Evolutionary conservation across 768 basidiomycete species (phyloP).

Genomic region (Arthromyces matolae): DNA sequence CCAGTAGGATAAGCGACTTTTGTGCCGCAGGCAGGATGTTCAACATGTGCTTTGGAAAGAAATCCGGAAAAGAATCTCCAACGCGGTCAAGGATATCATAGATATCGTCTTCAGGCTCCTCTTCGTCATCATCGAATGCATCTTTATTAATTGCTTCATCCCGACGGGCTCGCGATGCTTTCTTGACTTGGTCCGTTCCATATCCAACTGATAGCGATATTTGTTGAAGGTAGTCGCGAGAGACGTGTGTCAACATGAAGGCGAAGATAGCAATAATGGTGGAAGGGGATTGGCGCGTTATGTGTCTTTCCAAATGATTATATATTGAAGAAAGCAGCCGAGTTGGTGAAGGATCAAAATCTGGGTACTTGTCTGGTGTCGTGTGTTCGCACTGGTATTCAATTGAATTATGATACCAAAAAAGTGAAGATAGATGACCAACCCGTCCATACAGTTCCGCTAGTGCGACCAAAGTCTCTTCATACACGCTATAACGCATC

Average conservation of each 20-base stretch:
- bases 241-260: conserved; percentile 62
- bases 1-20: conserved; percentile 64
- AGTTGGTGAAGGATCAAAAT: conserved; percentile 41
- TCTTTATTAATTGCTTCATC: conserved; percentile 27
- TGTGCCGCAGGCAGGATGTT: conserved; percentile 59
- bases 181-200: conserved; percentile 27
- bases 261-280: conserved; percentile 55
- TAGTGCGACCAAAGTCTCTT: conserved; percentile 49
- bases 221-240: conserved; percentile 56
- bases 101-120: conserved; percentile 36
- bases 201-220: conserved; percentile 62
- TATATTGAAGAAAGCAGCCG: conserved; percentile 62
- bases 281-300: conserved; percentile 49
- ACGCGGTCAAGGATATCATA: conserved; percentile 33
- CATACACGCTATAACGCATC: conserved; percentile 45
- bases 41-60: conserved; percentile 52
- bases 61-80: conserved; percentile 54
- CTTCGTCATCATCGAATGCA: conserved; percentile 35
- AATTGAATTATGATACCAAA: not conserved
- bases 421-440: conserved; percentile 18
- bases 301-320: conserved; percentile 45
- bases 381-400: conserved; percentile 28
- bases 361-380: conserved; percentile 37
- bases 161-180: conserved; percentile 20
- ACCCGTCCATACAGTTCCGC: conserved; percentile 61